Evolutionary conservation across 2,329 filamentous ascomycete genomes (phyloP).

Genomic region (Epichloe bromicola): DNA sequence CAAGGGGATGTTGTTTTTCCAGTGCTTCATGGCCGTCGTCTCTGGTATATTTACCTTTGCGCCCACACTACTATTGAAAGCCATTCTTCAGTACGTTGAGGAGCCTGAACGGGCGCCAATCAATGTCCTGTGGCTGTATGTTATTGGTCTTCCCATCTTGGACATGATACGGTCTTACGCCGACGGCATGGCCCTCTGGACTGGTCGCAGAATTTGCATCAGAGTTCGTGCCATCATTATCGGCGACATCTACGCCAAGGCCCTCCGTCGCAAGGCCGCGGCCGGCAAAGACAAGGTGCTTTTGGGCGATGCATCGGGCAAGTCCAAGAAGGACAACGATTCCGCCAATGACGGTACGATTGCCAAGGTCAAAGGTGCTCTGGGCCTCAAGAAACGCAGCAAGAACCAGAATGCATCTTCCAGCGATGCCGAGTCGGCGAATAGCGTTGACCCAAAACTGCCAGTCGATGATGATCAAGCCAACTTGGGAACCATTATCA

Average conservation of each 20-base stretch:
- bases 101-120: slow-evolving; percentile 58
- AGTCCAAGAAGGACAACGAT: slow-evolving; percentile 24
- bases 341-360: slow-evolving; percentile 25
- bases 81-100: slow-evolving; percentile 91
- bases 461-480: slow-evolving; percentile 54
- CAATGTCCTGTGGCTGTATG: slow-evolving; percentile 92
- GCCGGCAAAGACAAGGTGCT: slow-evolving; percentile 63
- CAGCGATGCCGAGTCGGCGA: slow-evolving; percentile 21
- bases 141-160: slow-evolving; percentile 75
- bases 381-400: slow-evolving; percentile 50
- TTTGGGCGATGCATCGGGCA: slow-evolving; percentile 35
- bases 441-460: slow-evolving; percentile 22
- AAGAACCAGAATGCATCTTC: slow-evolving; percentile 27
- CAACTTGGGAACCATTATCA: slow-evolving; percentile 96
- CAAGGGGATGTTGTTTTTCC: slow-evolving; percentile 58
- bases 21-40: slow-evolving; percentile 68
- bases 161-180: slow-evolving; percentile 70
- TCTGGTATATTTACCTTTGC: slow-evolving; percentile 79
- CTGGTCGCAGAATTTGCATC: slow-evolving; percentile 89
- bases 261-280: slow-evolving; percentile 78
- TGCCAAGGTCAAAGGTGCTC: slow-evolving; percentile 38
- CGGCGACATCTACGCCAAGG: slow-evolving; percentile 94
- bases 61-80: slow-evolving; percentile 79
- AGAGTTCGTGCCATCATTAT: slow-evolving; percentile 88
- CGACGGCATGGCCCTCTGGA: slow-evolving; percentile 80